A percentile compares a stretch with the other conserved stretches of the same genome.
Conservation (phyloP, 1,284 basidiomycete genomes). For the Trichosporon inkin region DNA sequence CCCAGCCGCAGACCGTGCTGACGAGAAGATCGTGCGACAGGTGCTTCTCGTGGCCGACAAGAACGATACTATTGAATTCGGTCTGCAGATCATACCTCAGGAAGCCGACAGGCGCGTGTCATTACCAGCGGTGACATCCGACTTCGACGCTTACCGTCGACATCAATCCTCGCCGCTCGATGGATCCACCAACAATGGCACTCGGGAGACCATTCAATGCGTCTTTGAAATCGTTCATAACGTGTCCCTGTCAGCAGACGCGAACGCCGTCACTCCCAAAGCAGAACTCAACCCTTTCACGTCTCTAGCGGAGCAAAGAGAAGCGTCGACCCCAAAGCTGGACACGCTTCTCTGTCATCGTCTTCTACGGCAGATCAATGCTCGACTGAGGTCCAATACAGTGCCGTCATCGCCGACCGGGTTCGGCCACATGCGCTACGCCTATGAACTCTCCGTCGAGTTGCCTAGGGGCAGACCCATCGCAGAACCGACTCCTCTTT, state of each 20-base stretch:
- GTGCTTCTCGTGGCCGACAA: constrained; percentile 62
- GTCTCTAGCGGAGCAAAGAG: constrained; percentile 35
- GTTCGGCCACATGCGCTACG: constrained; percentile 33
- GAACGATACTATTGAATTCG: constrained; percentile 83
- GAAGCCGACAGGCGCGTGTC: constrained; percentile 27
- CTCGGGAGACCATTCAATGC: constrained; percentile 47
- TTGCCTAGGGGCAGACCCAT: constrained; percentile 46
- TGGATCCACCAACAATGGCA: neutral
- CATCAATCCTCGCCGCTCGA: constrained; percentile 2
- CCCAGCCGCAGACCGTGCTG: no score
- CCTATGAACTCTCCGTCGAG: constrained; percentile 49
- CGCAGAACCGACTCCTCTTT: constrained; percentile 41
- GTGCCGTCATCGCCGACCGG: constrained; percentile 38
- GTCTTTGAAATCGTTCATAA: constrained; percentile 59
- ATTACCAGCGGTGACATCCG: constrained; percentile 20
- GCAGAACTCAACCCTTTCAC: constrained; percentile 44
- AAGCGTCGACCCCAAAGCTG: constrained; percentile 56
- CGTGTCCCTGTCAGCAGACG: constrained; percentile 31
- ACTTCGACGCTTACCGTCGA: constrained; percentile 21
- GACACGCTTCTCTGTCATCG: constrained; percentile 62
- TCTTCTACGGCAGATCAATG: constrained; percentile 64
- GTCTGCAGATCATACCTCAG: constrained; percentile 63
- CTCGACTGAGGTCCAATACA: constrained; percentile 54
- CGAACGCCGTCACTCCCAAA: constrained; percentile 37
- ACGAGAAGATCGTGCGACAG: constrained; percentile 71